These are phyloP conservation scores for Sequoiadendron giganteum DNA, from an alignment of 75 land plant species.

Conservation along the genomic window DNA sequence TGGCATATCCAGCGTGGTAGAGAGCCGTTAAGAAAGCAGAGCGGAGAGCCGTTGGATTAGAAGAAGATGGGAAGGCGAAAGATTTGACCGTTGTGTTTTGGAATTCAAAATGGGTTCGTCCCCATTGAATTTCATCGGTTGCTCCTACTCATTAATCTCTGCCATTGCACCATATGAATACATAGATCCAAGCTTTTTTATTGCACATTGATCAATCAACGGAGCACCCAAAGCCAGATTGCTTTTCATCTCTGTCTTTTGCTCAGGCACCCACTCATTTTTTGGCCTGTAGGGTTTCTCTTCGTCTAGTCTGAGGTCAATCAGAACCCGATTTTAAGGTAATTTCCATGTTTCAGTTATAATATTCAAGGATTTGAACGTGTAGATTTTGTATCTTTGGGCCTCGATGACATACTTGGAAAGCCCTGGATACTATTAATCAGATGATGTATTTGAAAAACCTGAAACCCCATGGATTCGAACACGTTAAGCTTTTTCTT, in stretches of 20 bases:
- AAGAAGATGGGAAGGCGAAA: slow-evolving; percentile 2
- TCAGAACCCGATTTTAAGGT: not conserved
- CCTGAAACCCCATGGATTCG: not conserved
- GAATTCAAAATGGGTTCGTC: not conserved
- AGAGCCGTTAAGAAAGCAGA: not conserved
- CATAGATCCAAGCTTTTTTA: not conserved
- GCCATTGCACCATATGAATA: not conserved
- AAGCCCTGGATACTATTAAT: not conserved
- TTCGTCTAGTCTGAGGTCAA: not conserved
- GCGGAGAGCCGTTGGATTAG: not conserved
- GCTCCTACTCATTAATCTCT: not conserved
- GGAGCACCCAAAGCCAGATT: not conserved
- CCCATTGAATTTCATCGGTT: not conserved
- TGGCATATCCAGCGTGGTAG: not conserved
- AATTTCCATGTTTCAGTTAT: not conserved
- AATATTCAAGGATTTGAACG: not conserved
- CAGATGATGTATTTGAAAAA: not conserved
- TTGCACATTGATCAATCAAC: not conserved
- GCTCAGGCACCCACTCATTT: not conserved
- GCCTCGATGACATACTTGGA: not conserved
- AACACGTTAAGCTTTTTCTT: not conserved
- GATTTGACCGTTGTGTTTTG: not conserved
- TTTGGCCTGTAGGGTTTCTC: not conserved
- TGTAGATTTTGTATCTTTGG: not conserved
- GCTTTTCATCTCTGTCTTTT: not conserved